Base-by-base conservation (phyloP, 495 filamentous ascomycete species). In the Antarctomyces pellizariae region DNA sequence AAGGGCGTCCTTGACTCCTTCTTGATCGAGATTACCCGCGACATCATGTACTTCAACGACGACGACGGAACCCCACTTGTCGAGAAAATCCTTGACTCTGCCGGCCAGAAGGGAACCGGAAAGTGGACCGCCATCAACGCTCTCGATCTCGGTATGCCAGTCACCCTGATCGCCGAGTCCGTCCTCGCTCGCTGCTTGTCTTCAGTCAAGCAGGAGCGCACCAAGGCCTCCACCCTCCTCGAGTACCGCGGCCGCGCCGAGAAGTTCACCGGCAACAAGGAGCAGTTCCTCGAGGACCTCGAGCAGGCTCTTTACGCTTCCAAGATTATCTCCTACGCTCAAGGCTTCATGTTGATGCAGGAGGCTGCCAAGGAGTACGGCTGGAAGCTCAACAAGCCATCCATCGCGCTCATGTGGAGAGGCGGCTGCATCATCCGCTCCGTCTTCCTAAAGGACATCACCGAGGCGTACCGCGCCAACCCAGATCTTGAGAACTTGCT, bases 41-140 rank as follows among this genome's bases (percentile, higher is more conserved):
- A 97, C 45, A 78, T 97, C 52, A 74, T 97, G 61, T 76, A 79
- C 59, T 95, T 64, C 64, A 83, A 84, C 50, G 86, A 97, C 36
- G 82, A 84, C 26, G 86, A 97, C 42, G 79, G 75, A 33, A 70
- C 62, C 26, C 52, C 89, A 10, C 70, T 97, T 29, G 73, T 97
- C 25, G 86, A 95, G 63, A 95, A 97, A 67, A 97, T 97, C 44
- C 67, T 97, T 25, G 86, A 97, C 62, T 76, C 86, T 50, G 86
- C 86, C 41, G 86, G 86, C 38, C 86, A 97, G 65, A 97, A 97
- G 64, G 86, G 86, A 57, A 97, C 86, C 39, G 86, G 86, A 53
- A 97, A 97, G 62, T 97, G 86, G 86, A 97, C 86, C 33, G 89
- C 89, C 36, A 84, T 97, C 57, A 97, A 97, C 50, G 84, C 86